phyloP scores from a whole-genome alignment of 352 stramenopile species.

The Globisporangium viniferum region DNA sequence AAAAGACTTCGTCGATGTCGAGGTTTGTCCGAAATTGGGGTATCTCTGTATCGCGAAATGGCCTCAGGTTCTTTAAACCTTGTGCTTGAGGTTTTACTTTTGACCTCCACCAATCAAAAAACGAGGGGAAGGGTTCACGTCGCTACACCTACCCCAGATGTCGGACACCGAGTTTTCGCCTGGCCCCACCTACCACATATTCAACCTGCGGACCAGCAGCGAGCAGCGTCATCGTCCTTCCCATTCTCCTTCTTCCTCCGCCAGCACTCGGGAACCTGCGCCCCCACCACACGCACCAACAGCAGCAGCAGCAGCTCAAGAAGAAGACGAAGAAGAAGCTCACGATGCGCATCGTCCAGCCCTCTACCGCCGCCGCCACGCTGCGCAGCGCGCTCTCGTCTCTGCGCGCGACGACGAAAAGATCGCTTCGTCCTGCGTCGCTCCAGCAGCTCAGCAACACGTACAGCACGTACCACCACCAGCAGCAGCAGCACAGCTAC shows the following conservation, averaged over 20 bases:
- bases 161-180: too few relatives aligned
- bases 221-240: neutral
- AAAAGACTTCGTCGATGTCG: too few relatives aligned
- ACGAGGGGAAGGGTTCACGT: too few relatives aligned
- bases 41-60: too few relatives aligned
- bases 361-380: neutral
- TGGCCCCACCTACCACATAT: neutral
- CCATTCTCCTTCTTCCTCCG: neutral
- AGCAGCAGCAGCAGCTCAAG: neutral
- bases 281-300: neutral
- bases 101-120: too few relatives aligned
- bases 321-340: neutral
- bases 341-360: constrained; percentile 7
- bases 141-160: too few relatives aligned
- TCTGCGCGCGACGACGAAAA: neutral
- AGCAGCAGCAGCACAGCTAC: neutral
- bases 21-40: too few relatives aligned
- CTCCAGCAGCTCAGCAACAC: constrained; percentile 3
- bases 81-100: too few relatives aligned
- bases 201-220: neutral
- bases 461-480: neutral
- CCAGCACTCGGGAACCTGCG: neutral
- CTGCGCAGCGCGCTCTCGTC: constrained; percentile 11
- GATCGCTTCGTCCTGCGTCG: neutral
- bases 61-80: too few relatives aligned